Percentiles rank a stretch among this genome's conserved stretches.
These are phyloP conservation scores for Suillus occidentalis DNA, from an alignment of 768 basidiomycete species.

Conservation along the genomic window DNA sequence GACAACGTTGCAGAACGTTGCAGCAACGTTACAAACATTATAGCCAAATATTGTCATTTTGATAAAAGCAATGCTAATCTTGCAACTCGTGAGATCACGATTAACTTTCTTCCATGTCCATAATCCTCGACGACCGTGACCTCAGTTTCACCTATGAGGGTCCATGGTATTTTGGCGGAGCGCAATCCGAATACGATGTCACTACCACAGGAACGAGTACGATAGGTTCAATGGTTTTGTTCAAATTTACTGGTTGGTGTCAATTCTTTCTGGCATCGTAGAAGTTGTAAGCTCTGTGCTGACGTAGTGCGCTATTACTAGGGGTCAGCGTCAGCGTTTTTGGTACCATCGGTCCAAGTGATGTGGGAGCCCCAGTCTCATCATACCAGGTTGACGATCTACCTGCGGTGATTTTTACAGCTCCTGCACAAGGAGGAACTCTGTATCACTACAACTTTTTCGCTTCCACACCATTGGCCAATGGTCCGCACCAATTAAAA, in stretches of 20 bases:
- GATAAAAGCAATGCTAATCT: neutral
- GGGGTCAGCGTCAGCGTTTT: slow-evolving; percentile 4
- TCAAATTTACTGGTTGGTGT: slow-evolving; percentile 7
- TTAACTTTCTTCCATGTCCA: neutral
- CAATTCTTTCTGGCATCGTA: neutral
- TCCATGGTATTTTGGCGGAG: neutral
- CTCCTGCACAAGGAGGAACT: neutral
- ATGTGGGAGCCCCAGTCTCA: slow-evolving; percentile 3
- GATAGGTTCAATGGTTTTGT: slow-evolving; percentile 6
- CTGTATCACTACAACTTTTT: slow-evolving; percentile 6
- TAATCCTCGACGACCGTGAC: slow-evolving; percentile 7
- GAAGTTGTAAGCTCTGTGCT: neutral
- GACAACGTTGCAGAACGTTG: too few species aligned
- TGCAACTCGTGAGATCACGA: neutral
- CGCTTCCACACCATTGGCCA: neutral
- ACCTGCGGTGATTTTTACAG: neutral
- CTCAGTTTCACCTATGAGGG: slow-evolving; percentile 1
- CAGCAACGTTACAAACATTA: too few species aligned
- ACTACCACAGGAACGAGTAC: slow-evolving; percentile 4
- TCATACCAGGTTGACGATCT: slow-evolving; percentile 1
- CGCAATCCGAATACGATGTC: neutral
- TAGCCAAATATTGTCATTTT: neutral
- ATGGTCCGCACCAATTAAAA: neutral
- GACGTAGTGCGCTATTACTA: neutral
- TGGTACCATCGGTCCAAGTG: slow-evolving; percentile 6